These are phyloP conservation scores for Venturiaceae sp. DNA, from an alignment of 2,329 filamentous ascomycete species.

Conservation along the genomic window DNA sequence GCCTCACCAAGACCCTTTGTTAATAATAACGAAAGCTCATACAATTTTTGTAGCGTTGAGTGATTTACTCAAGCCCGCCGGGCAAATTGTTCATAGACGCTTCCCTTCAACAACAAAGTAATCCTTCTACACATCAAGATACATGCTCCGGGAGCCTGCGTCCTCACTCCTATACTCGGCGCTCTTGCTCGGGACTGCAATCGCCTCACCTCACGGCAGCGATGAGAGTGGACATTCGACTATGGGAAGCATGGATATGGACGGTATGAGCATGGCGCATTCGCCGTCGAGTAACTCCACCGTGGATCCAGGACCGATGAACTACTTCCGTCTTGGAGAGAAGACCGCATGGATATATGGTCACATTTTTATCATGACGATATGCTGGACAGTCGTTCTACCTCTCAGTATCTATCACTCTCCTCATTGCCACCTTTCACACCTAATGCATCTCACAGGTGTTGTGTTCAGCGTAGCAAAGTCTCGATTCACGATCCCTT, in stretches of 20 bases:
- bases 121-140: background rate
- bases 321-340: conserved; percentile 50
- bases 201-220: conserved; percentile 4
- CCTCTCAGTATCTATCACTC: conserved; percentile 53
- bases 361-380: conserved; percentile 61
- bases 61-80: background rate
- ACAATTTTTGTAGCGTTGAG: background rate
- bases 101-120: background rate
- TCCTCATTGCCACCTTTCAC: conserved; percentile 15
- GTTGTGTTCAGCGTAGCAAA: conserved; percentile 78
- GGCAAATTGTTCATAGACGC: background rate
- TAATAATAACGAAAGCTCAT: background rate
- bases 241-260: conserved; percentile 2
- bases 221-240: background rate
- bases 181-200: background rate
- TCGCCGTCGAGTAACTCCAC: background rate
- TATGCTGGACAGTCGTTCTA: conserved; percentile 63
- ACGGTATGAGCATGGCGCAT: background rate
- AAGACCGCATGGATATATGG: conserved; percentile 50
- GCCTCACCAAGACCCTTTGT: background rate
- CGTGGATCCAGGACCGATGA: conserved; percentile 16
- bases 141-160: conserved; percentile 1
- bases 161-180: background rate
- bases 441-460: conserved; percentile 36
- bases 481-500: conserved; percentile 61